These are phyloP conservation scores for Phaeolepiota aurea DNA, from an alignment of 768 basidiomycete genomes.

Conservation along the genomic window DNA sequence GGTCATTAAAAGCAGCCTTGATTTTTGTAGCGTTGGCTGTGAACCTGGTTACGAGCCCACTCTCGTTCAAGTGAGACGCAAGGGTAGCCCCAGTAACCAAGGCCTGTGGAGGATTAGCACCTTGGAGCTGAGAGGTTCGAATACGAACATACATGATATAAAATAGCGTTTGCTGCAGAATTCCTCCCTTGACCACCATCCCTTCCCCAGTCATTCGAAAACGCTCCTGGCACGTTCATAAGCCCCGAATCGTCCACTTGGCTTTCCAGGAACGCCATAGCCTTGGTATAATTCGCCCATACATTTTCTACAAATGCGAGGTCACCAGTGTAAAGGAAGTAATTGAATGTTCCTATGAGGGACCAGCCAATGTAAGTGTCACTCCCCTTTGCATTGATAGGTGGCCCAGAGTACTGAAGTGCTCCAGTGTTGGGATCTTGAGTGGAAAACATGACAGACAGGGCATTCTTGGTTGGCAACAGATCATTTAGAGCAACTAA, in stretches of 20 bases:
- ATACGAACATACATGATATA: constrained; percentile 22
- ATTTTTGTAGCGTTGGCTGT: constrained; percentile 25
- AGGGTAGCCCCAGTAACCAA: constrained; percentile 26
- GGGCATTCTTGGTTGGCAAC: constrained; percentile 32
- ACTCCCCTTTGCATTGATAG: constrained; percentile 23
- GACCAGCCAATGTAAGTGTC: constrained; percentile 46
- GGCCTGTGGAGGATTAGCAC: constrained; percentile 14
- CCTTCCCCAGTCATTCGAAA: constrained; percentile 41
- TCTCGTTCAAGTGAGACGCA: constrained; percentile 18
- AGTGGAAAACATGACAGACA: constrained; percentile 40
- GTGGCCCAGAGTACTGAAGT: constrained; percentile 34
- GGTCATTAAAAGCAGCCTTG: constrained; percentile 30
- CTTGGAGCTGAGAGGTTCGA: background rate
- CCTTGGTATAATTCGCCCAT: constrained; percentile 39
- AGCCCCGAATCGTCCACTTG: constrained; percentile 30
- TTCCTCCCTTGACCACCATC: constrained; percentile 37
- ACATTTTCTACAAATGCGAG: constrained; percentile 28
- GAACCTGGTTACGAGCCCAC: constrained; percentile 15
- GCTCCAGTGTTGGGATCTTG: constrained; percentile 36
- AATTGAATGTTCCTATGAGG: constrained; percentile 31
- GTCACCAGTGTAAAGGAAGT: constrained; percentile 41
- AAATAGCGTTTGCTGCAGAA: constrained; percentile 36
- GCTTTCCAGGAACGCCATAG: constrained; percentile 27
- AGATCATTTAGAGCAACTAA: constrained; percentile 24
- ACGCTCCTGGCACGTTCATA: constrained; percentile 29